Evolutionary conservation across 2,329 filamentous ascomycete species (phyloP).

Genomic region (Colletotrichum higginsianum): DNA sequence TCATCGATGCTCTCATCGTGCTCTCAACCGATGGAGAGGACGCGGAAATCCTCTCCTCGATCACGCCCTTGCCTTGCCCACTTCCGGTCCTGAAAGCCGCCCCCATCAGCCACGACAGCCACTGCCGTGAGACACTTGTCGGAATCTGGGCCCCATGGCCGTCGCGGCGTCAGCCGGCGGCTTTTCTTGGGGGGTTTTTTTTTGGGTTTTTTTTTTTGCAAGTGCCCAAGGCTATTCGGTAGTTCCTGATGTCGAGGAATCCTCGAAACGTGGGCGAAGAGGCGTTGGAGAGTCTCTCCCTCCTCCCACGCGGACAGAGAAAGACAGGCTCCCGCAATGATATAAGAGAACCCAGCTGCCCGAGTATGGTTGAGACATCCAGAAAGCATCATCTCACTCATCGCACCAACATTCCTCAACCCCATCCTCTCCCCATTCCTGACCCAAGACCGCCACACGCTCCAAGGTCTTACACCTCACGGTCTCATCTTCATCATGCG

Average conservation of each 20-base stretch:
- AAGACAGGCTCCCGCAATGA: background rate
- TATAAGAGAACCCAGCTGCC: background rate
- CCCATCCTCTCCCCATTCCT: background rate
- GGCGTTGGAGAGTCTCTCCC: no score
- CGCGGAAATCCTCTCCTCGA: background rate
- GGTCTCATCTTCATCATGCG: constrained; percentile 6
- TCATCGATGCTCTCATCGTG: background rate
- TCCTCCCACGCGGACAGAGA: background rate
- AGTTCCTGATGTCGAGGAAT: background rate
- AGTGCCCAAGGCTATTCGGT: background rate
- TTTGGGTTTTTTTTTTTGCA: no score
- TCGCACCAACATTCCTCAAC: background rate
- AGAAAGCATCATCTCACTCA: background rate
- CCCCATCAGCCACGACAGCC: constrained; percentile 7
- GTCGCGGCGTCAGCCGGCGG: background rate
- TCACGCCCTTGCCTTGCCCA: constrained; percentile 4
- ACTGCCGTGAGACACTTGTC: constrained; percentile 1
- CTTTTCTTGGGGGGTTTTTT: no score
- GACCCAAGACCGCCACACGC: background rate
- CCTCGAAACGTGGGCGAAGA: background rate
- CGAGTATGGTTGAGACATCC: background rate
- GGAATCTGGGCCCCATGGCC: background rate
- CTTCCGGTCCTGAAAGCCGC: constrained; percentile 7
- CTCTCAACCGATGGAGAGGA: background rate
- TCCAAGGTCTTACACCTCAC: background rate